Conservation (phyloP, 345 rosid genomes). For the Bruguiera sexangula region DNA sequence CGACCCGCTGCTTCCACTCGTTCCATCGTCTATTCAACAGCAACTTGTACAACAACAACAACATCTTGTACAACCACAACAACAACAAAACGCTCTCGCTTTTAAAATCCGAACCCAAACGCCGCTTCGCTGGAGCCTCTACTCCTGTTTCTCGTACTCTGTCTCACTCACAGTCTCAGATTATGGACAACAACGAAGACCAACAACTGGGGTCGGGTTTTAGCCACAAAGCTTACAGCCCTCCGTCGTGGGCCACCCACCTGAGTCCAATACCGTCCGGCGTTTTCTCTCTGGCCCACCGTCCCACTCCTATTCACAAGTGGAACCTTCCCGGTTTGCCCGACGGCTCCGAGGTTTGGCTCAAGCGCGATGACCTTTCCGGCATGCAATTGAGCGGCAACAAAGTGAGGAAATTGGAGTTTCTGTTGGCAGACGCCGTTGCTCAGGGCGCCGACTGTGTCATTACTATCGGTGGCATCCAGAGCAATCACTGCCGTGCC, state of each 20-base stretch:
- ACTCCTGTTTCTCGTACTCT: too few species aligned
- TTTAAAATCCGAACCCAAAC: too few species aligned
- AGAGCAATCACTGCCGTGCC: slow-evolving; percentile 95
- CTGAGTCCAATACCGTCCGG: slow-evolving; percentile 21
- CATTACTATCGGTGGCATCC: slow-evolving; percentile 84
- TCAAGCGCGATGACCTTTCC: slow-evolving; percentile 85
- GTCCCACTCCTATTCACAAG: slow-evolving; percentile 80
- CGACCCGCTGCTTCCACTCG: too few species aligned
- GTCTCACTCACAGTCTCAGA: slow-evolving; percentile 2
- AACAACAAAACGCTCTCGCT: too few species aligned
- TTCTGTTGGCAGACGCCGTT: slow-evolving; percentile 82
- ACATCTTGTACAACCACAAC: too few species aligned
- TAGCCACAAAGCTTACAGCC: slow-evolving; percentile 11
- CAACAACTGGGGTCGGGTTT: not conserved
- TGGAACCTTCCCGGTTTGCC: slow-evolving; percentile 92
- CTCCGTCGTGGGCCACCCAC: slow-evolving; percentile 25
- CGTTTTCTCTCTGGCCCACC: slow-evolving; percentile 34
- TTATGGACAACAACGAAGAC: slow-evolving; percentile 3
- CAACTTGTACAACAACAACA: too few species aligned
- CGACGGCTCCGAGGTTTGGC: slow-evolving; percentile 61
- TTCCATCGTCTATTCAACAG: too few species aligned
- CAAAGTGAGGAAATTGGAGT: slow-evolving; percentile 83
- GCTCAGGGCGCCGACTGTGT: slow-evolving; percentile 78
- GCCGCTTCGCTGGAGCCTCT: too few species aligned
- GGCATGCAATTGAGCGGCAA: slow-evolving; percentile 96